A percentile compares a stretch with the other conserved stretches of the same genome.
Evolutionary conservation across 768 basidiomycete species (phyloP).

Genomic region (Xanthoconium stramineum): DNA sequence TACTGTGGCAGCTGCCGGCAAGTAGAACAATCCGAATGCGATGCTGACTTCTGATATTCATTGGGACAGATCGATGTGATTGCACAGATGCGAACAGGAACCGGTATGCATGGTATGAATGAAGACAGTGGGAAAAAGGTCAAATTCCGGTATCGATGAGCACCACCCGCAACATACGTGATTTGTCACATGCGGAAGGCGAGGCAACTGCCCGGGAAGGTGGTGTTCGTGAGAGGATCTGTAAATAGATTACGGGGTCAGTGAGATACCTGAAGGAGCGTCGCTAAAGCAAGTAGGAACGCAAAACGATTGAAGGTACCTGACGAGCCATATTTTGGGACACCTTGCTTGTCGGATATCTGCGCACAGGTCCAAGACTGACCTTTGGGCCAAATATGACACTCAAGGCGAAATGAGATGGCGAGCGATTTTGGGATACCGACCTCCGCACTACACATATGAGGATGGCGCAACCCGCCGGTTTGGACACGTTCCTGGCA

Average conservation of each 20-base stretch:
- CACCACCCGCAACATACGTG: conserved; percentile 7
- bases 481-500: background rate
- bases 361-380: background rate
- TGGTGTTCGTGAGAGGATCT: conserved; percentile 26
- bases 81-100: conserved; percentile 7
- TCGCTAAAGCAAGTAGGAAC: conserved; percentile 6
- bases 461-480: background rate
- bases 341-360: conserved; percentile 8
- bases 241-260: conserved; percentile 10
- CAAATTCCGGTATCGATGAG: conserved; percentile 19
- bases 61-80: conserved; percentile 14
- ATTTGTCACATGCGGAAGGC: conserved; percentile 2
- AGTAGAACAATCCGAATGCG: conserved; percentile 4
- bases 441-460: background rate
- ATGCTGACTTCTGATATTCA: conserved; percentile 17
- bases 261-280: conserved; percentile 9
- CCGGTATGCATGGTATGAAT: background rate
- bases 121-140: conserved; percentile 3
- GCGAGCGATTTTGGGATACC: background rate
- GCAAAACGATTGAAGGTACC: conserved; percentile 8
- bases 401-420: background rate
- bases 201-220: conserved; percentile 1
- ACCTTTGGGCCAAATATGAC: background rate
- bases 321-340: conserved; percentile 22
- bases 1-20: background rate